Evolutionary conservation across 2,329 filamentous ascomycete genomes (phyloP), one percentile per base, ranked within the genome.

Genomic region (Huntiella omanensis): DNA sequence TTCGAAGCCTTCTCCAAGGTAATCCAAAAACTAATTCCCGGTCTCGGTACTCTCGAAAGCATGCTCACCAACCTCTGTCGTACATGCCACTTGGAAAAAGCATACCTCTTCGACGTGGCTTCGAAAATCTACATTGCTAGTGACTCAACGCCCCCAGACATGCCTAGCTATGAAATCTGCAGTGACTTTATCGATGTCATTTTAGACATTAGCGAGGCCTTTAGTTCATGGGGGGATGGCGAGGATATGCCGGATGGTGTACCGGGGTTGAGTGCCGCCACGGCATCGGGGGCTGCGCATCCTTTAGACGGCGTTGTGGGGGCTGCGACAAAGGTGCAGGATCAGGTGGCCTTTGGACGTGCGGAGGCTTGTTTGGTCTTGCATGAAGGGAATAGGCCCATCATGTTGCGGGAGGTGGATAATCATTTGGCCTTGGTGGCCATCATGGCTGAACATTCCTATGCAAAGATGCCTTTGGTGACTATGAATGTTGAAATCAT

Each of bases 71-170:
- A 88, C 53, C 73, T 98, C 37, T 92, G 85, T 64, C 84, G 83
- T 51, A 91, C 85, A 11, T 96, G 87, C 58, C 82, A 84, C 41
- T 95, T 98, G 59, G 87, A 96, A 60, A 98, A 98, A 64, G 88
- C 87, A 3, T 98, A 98, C 60, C 75, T 98, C 5, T 98, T 98
- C 59, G 92, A 98, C 58, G 87, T 96, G 6, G 74, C 93, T 54
- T 93, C 84, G 64, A 98, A 98, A 66, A 94, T 98, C 52, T 98
- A 98, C 65, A 93, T 98, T 54, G 91, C 91, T 1, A 95, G 88
- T 4, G 91, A 98, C 60, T 91, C 81, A 28, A 81, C 83, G 35
- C 88, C 88, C 0, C 84, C 88, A 32, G 88, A 96, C 57, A 91
- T 95, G 71, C 82, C 83, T 37, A 88, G 83, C 59, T 98, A 98